phyloP scores from a whole-genome alignment of 73 alveolate genomes.

The Effrenium voratum region DNA sequence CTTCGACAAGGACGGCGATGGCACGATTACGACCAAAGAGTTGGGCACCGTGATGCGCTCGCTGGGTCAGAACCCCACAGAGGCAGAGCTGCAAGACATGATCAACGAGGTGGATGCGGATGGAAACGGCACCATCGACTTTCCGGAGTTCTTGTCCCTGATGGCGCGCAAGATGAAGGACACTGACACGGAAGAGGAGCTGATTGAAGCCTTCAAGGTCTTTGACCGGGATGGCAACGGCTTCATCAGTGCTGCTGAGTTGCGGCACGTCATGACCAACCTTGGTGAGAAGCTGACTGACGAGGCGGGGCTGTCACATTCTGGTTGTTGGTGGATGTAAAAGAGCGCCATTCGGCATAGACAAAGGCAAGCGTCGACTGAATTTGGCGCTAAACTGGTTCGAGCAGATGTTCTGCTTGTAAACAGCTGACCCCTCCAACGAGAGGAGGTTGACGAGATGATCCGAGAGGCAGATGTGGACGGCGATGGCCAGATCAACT shows the following conservation, averaged over 20 bases:
- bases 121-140: slow-evolving; percentile 99
- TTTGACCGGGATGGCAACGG: slow-evolving; percentile 99
- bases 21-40: slow-evolving; percentile 96
- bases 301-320: no score
- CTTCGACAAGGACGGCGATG: slow-evolving; percentile 98
- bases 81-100: slow-evolving; percentile 98
- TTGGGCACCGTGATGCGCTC: slow-evolving; percentile 99
- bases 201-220: slow-evolving; percentile 99
- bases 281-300: slow-evolving; percentile 96
- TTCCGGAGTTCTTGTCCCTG: slow-evolving; percentile 98
- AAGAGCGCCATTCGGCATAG: no score
- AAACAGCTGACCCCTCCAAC: no score
- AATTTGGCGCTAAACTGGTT: no score
- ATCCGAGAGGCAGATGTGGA: slow-evolving; percentile 98
- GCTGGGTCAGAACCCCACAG: slow-evolving; percentile 99
- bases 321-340: no score
- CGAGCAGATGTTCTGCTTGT: no score
- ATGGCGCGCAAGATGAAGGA: slow-evolving; percentile 99
- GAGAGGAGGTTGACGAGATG: slow-evolving; percentile 98
- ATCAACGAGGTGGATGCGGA: slow-evolving; percentile 99
- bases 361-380: no score
- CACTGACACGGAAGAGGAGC: slow-evolving; percentile 99
- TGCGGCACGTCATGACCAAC: slow-evolving; percentile 97
- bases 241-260: slow-evolving; percentile 97
- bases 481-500: slow-evolving; percentile 98